These are phyloP conservation scores for Magnaporthiopsis incrustans DNA, from an alignment of 2,329 filamentous ascomycete genomes.

Conservation along the genomic window DNA sequence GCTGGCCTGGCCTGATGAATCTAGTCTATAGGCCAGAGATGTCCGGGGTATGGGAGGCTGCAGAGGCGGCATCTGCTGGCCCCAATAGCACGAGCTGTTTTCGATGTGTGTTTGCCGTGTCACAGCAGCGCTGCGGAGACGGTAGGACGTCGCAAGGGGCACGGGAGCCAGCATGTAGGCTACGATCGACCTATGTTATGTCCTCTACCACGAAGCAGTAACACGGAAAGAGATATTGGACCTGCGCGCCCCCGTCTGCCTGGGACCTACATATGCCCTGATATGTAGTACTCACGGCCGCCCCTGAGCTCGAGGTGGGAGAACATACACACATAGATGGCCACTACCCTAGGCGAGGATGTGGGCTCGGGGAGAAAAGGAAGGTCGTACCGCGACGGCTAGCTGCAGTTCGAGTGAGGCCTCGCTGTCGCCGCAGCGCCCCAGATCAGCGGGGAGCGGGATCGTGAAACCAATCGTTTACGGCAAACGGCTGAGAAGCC, in stretches of 20 bases:
- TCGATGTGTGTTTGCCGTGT: background rate
- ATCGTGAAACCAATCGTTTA: background rate
- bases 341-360: background rate
- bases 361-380: background rate
- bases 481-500: background rate
- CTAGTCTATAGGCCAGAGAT: background rate
- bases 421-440: background rate
- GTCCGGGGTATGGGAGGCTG: background rate
- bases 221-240: background rate
- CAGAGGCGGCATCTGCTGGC: background rate
- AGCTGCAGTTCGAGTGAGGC: background rate
- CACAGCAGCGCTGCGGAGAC: background rate
- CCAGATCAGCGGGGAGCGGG: background rate
- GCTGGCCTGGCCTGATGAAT: background rate
- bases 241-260: background rate
- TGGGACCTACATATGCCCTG: background rate
- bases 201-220: background rate
- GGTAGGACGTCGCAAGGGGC: background rate
- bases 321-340: background rate
- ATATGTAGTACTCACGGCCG: background rate
- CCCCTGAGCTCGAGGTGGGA: background rate
- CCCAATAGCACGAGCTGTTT: background rate
- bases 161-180: background rate
- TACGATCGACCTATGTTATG: background rate
- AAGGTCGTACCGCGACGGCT: background rate